Base-by-base conservation (phyloP, 2,329 filamentous ascomycete genomes). In the Truncatella angustata region DNA sequence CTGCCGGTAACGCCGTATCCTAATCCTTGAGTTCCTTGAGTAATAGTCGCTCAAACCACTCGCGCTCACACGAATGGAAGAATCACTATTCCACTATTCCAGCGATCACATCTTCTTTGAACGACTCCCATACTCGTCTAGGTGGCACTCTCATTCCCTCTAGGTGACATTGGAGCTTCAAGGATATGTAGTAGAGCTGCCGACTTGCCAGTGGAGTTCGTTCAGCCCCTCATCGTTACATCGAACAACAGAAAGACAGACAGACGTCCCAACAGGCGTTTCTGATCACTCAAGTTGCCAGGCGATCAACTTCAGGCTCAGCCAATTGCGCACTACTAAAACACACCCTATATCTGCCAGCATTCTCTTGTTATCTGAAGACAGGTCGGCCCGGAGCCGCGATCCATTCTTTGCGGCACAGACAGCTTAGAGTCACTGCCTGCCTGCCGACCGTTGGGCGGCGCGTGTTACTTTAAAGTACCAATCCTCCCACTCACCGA, bases 371-470 rank as follows among this genome's bases (percentile, higher is more conserved):
- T 21, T 24, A 12, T 44, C 40, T 44, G 21, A n/a, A 44, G 21
- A 44, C 24, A 44, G 37, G n/a, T 52, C 42, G 40, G 49, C 37
- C 49, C 49, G 40, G 49, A 6, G 35, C 30, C 39, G 28, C 16
- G 49, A 30, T 39, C 30, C 32, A 14, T 36, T 45, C 24, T 26
- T 32, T 53, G 51, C 51, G 51, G 44, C 51, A 53, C 48, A 53
- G 46, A 24, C 51, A 45, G 40, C 14, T 42, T 23, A 21, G 46
- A 35, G 40, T 44, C 28, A 4, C 24, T 49, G 45, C 45, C 45
- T 37, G n/a, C 24, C 24, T 24, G 20, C 45, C 45, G 45, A 37
- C 18, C 20, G 30, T 35, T 49, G 34, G 47, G 21, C n/a, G n/a
- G n/a, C 24, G 18, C 18, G 23, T 28, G 47, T 50, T 26, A 36